A percentile compares a stretch with the other conserved stretches of the same genome.
Conservation (phyloP, 2,329 filamentous ascomycete genomes). For the Aspergillus sp. region DNA sequence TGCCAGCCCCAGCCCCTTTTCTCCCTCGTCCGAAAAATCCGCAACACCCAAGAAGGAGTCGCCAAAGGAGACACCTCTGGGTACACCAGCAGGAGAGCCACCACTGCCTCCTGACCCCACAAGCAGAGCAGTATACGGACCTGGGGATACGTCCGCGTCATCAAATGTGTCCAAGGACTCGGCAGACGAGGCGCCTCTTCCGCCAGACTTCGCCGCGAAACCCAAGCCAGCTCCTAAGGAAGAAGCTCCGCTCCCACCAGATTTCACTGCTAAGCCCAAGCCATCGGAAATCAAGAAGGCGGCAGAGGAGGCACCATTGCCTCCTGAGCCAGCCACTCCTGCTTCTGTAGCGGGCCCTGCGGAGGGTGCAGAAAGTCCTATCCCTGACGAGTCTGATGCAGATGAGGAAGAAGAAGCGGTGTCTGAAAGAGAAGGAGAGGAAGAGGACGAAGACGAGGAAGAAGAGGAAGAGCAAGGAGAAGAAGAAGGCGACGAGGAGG, state of each 20-base stretch:
- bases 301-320: conserved; percentile 16
- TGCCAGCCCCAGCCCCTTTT: conserved; percentile 24
- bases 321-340: conserved; percentile 19
- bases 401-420: conserved; percentile 15
- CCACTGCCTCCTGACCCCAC: conserved; percentile 44
- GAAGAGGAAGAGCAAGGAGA: conserved; percentile 38
- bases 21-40: conserved; percentile 28
- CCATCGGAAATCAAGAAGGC: conserved; percentile 1
- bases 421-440: conserved; percentile 24
- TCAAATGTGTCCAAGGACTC: conserved; percentile 37
- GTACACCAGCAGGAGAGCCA: conserved; percentile 24
- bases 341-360: conserved; percentile 7
- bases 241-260: conserved; percentile 22
- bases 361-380: conserved; percentile 18
- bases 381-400: conserved; percentile 30
- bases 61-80: conserved; percentile 20
- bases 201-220: conserved; percentile 23
- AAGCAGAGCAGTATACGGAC: conserved; percentile 40
- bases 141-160: conserved; percentile 44
- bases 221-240: conserved; percentile 11
- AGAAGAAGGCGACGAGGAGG: conserved; percentile 12
- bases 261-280: conserved; percentile 11
- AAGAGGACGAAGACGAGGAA: conserved; percentile 37
- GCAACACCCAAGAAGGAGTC: conserved; percentile 29
- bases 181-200: conserved; percentile 34